phyloP scores from a whole-genome alignment of 192 early-diverging fungal species.

The Coemansia brasiliensis region DNA sequence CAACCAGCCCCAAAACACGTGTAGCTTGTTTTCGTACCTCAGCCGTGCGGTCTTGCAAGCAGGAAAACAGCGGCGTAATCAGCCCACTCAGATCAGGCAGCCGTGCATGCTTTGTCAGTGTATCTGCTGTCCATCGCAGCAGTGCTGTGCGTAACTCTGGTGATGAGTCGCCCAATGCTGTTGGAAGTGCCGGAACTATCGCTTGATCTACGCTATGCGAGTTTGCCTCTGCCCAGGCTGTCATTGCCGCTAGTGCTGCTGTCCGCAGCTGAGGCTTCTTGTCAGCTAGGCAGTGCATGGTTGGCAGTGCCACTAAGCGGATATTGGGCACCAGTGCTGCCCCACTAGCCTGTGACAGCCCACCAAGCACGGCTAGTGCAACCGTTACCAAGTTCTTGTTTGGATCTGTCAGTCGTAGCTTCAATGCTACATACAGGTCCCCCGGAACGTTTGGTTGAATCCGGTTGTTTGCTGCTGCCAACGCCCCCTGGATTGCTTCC shows the following conservation, averaged over 20 bases:
- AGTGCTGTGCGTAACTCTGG: constrained; percentile 88
- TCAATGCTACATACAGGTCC: constrained; percentile 80
- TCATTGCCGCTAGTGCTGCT: constrained; percentile 72
- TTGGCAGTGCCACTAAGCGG: constrained; percentile 66
- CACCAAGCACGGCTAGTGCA: constrained; percentile 79
- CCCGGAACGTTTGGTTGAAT: constrained; percentile 74
- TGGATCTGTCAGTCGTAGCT: constrained; percentile 79
- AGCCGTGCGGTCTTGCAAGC: constrained; percentile 83
- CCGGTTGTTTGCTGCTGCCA: constrained; percentile 77
- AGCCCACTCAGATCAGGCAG: constrained; percentile 66
- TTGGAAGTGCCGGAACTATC: constrained; percentile 61
- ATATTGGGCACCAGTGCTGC: constrained; percentile 76
- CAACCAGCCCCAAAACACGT: constrained; percentile 64
- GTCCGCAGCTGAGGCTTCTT: constrained; percentile 86
- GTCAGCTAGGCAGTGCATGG: constrained; percentile 78
- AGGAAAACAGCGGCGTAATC: constrained; percentile 71
- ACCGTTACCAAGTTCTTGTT: constrained; percentile 87
- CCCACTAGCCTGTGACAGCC: constrained; percentile 78
- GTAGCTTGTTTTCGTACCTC: constrained; percentile 90
- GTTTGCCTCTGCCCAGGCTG: constrained; percentile 67
- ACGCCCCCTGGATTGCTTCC: constrained; percentile 74
- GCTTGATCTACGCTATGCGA: constrained; percentile 65
- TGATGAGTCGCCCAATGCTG: constrained; percentile 73
- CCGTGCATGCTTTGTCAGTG: constrained; percentile 49
- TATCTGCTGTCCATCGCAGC: constrained; percentile 74